Base-by-base conservation (phyloP, 2,329 filamentous ascomycete species). In the Trichoderma lentiforme region DNA sequence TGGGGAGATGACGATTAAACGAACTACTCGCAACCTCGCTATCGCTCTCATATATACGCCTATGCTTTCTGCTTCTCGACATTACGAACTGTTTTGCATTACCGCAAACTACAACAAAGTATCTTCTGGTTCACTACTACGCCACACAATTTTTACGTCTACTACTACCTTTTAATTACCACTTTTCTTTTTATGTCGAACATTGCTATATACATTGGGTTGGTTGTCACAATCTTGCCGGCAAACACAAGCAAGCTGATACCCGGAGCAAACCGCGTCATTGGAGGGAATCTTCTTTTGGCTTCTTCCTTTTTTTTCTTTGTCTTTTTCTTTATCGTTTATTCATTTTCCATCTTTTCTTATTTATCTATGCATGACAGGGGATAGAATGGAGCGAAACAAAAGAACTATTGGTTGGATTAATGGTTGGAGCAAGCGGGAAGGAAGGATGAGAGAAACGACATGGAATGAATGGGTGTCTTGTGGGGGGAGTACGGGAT, bases 1-100 rank as follows among this genome's bases (percentile, higher is more conserved):
- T 83, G 81, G 83, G 83, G 81, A n/a, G 82, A 84, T 62, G 82
- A 85, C 56, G 82, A 78, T 68, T 79, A 74, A 78, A 73, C 39
- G 53, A 64, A 53, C 9, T 18, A 18, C 18, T 51, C 12, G 9
- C n/a, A 9, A 8, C 34, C n/a, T 21, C 9, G 21, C 11, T 8
- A 3, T 63, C 32, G 15, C 47, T 15, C 18, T 24, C 39, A n/a
- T 4, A 61, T 26, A 0, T 36, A 26, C 11, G 30, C 21, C 7
- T 24, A 34, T n/a, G 15, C n/a, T 18, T 32, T 36, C 28, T 61
- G 3, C 14, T 24, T 32, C 14, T 62, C 34, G 39, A 56, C 6
- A 43, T 26, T 26, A 51, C 43, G 30, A 65, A 30, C n/a, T 36
- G 6, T 28, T 61, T 51, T 21, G 11, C 6, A 26, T 47, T 26